These are phyloP conservation scores for Phymatotrichopsis omnivora DNA, from an alignment of 2,329 filamentous ascomycete genomes.

Conservation along the genomic window DNA sequence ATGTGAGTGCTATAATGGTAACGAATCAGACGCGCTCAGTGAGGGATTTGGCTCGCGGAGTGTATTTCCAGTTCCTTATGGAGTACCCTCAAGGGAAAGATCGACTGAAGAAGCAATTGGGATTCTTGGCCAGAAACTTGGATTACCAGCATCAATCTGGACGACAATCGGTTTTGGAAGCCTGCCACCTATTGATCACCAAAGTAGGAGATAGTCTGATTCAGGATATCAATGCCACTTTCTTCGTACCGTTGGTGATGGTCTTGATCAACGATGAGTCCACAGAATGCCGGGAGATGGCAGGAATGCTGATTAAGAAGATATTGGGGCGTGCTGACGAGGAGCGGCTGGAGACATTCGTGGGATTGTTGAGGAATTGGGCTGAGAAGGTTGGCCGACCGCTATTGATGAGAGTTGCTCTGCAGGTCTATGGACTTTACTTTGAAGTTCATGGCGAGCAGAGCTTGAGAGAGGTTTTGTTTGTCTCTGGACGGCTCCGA, in stretches of 20 bases:
- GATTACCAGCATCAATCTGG: constrained; percentile 84
- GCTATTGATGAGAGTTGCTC: constrained; percentile 58
- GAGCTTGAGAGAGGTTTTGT: constrained; percentile 56
- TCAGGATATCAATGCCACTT: constrained; percentile 68
- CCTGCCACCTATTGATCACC: constrained; percentile 71
- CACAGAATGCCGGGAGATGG: constrained; percentile 71
- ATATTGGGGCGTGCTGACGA: constrained; percentile 69
- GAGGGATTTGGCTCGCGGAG: constrained; percentile 74
- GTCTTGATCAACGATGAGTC: constrained; percentile 83
- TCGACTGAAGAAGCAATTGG: constrained; percentile 78
- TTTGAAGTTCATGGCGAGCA: constrained; percentile 59
- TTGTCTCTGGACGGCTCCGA: constrained; percentile 44
- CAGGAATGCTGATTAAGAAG: constrained; percentile 66
- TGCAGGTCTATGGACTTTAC: constrained; percentile 75
- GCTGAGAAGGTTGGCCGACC: constrained; percentile 62
- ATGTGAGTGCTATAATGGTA: constrained; percentile 85
- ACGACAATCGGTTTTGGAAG: constrained; percentile 84
- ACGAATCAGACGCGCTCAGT: constrained; percentile 87
- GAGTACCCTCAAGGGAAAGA: constrained; percentile 90
- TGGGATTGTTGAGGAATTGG: constrained; percentile 64
- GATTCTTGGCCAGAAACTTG: constrained; percentile 81
- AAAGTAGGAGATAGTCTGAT: constrained; percentile 75
- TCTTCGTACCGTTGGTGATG: constrained; percentile 79
- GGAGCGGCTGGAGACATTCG: constrained; percentile 59
- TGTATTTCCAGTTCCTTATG: constrained; percentile 87